Evolutionary conservation across 768 basidiomycete genomes (phyloP).

Genomic region (Kwoniella botswanensis): DNA sequence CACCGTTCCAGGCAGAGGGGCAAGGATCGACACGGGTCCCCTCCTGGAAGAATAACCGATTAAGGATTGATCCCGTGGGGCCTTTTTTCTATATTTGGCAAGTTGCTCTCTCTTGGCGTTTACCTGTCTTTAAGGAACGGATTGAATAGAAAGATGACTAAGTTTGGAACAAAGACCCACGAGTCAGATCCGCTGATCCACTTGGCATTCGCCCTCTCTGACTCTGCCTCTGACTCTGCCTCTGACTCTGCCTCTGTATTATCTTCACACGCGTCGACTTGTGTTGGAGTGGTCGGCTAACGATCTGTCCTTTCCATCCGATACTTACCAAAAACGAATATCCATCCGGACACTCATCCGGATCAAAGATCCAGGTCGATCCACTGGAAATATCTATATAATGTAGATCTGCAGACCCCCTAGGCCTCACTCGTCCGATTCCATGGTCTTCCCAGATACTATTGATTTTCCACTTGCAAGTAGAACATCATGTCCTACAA

Average conservation of each 20-base stretch:
- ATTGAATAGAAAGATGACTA: neutral
- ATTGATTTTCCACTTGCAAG: neutral
- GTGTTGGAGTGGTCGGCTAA: neutral
- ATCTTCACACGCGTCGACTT: neutral
- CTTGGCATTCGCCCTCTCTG: neutral
- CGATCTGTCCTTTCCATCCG: neutral
- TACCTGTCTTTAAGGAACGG: neutral
- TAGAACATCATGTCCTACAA: neutral
- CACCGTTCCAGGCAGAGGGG: neutral
- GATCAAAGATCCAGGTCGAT: neutral
- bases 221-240: neutral
- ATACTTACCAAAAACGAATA: neutral
- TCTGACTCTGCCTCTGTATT: no score
- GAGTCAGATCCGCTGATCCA: slow-evolving; percentile 3
- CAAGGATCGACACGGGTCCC: no score
- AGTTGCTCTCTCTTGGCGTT: neutral
- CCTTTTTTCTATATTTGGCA: neutral
- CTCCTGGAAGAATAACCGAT: neutral
- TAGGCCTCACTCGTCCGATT: neutral
- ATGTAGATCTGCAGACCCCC: no score
- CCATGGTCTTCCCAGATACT: neutral
- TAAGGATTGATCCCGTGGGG: neutral
- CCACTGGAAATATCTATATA: neutral
- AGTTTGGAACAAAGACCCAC: neutral
- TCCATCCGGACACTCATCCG: neutral